Evolutionary conservation across 352 stramenopile genomes (phyloP).

Genomic region (Elongisporangium prolatum): DNA sequence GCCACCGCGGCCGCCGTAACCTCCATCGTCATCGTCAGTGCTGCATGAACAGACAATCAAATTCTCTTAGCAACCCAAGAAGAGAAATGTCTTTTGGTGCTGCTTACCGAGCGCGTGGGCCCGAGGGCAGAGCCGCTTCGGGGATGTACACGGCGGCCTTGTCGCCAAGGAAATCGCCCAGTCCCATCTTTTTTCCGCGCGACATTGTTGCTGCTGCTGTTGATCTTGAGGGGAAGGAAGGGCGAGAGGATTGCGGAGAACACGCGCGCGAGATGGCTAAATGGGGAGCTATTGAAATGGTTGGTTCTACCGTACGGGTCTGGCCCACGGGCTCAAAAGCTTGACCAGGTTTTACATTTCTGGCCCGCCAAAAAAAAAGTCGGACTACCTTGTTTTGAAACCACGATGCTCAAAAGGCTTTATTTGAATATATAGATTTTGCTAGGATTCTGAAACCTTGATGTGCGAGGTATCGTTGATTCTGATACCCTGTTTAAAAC

Average conservation of each 20-base stretch:
- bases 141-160: constrained; percentile 53
- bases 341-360: neutral
- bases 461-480: neutral
- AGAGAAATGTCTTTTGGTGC: neutral
- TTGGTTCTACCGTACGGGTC: neutral
- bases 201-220: constrained; percentile 27
- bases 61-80: neutral
- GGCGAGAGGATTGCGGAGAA: neutral
- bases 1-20: constrained; percentile 35
- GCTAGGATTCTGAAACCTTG: neutral
- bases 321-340: neutral
- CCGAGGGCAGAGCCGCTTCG: constrained; percentile 52
- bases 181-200: constrained; percentile 62
- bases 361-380: neutral
- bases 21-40: constrained; percentile 49
- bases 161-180: constrained; percentile 73
- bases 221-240: neutral
- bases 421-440: neutral
- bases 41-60: constrained; percentile 6
- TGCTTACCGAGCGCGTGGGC: constrained; percentile 28
- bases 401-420: neutral
- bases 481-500: neutral
- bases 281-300: neutral
- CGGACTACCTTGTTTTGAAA: neutral
- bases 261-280: neutral